Evolutionary conservation across 108 stramenopile genomes (phyloP).

Genomic region (Discostella pseudostelligera): DNA sequence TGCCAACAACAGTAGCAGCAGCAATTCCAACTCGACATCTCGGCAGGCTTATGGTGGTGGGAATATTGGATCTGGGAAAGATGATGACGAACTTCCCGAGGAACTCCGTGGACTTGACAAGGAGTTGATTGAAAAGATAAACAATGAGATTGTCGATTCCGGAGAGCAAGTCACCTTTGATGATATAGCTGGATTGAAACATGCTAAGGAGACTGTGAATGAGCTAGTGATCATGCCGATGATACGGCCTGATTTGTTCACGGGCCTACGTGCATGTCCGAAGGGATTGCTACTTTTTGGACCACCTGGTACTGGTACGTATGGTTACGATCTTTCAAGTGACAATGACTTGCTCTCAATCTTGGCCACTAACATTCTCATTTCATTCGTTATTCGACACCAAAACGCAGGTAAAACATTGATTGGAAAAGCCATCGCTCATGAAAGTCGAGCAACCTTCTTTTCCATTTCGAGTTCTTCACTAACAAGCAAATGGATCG

Average conservation of each 20-base stretch:
- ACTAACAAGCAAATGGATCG: conserved; percentile 99
- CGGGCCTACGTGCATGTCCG: conserved; percentile 83
- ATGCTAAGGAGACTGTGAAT: conserved; percentile 84
- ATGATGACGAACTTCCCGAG: conserved; percentile 81
- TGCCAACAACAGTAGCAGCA: conserved; percentile 12
- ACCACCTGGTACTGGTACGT: conserved; percentile 58
- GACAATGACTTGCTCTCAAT: conserved; percentile 2
- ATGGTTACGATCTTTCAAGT: background rate
- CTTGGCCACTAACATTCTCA: background rate
- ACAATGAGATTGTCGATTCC: conserved; percentile 79
- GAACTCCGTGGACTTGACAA: conserved; percentile 80
- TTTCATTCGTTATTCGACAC: conserved; percentile 1
- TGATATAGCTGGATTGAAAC: conserved; percentile 85
- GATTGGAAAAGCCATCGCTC: conserved; percentile 98
- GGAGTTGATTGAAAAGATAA: conserved; percentile 84
- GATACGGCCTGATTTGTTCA: conserved; percentile 92
- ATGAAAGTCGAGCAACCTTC: conserved; percentile 96
- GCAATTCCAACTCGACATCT: conserved; percentile 16
- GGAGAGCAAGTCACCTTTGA: conserved; percentile 82
- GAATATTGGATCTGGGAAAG: conserved; percentile 5
- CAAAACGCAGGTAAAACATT: conserved; percentile 89
- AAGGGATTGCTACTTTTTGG: conserved; percentile 76
- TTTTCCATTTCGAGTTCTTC: conserved; percentile 98
- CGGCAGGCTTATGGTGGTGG: conserved; percentile 14
- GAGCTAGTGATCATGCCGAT: conserved; percentile 94